A percentile compares a stretch with the other conserved stretches of the same genome.
Conservation (phyloP, 192 early-diverging fungal species). For the Diversispora eburnea region DNA sequence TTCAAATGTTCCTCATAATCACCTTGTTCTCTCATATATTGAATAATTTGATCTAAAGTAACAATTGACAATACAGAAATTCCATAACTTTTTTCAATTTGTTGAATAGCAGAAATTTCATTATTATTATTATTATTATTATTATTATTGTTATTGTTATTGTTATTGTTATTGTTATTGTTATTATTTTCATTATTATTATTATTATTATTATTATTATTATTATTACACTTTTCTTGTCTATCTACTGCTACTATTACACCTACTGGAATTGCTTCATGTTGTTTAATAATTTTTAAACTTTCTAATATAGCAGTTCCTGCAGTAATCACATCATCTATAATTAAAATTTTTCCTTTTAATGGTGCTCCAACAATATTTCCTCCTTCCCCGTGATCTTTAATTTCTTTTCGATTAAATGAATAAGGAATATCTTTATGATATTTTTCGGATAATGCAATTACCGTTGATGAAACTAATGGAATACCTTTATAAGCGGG, state of each 20-base stretch:
- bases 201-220: too few species aligned
- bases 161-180: too few species aligned
- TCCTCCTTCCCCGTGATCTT: constrained; percentile 99
- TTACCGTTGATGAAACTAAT: constrained; percentile 75
- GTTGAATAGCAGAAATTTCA: constrained; percentile 83
- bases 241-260: constrained; percentile 92
- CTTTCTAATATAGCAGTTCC: constrained; percentile 97
- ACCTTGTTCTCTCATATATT: constrained; percentile 75
- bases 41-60: constrained; percentile 78
- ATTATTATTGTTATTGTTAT: too few species aligned
- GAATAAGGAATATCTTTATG: constrained; percentile 70
- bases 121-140: constrained; percentile 34
- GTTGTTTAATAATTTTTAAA: constrained; percentile 70
- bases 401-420: constrained; percentile 98
- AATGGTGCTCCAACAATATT: constrained; percentile 87
- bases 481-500: constrained; percentile 99
- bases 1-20: constrained; percentile 59
- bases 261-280: constrained; percentile 72
- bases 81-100: constrained; percentile 77
- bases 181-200: too few species aligned
- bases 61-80: constrained; percentile 86
- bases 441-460: constrained; percentile 65
- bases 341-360: constrained; percentile 72
- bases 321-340: constrained; percentile 99
- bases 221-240: constrained; percentile 58